phyloP scores from a whole-genome alignment of 352 stramenopile species.

The Phytophthora lateralis region DNA sequence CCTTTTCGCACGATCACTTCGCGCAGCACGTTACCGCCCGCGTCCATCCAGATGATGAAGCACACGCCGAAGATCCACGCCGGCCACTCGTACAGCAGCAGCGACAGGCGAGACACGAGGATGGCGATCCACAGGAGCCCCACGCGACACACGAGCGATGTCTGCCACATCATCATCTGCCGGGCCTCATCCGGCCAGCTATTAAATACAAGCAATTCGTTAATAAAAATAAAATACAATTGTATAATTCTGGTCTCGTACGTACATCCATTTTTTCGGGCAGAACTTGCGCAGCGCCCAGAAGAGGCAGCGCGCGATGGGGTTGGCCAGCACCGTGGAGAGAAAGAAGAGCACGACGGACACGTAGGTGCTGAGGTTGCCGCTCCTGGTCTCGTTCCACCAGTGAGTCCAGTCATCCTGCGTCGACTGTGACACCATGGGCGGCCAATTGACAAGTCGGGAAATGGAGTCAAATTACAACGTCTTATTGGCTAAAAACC shows the following conservation, averaged over 20 bases:
- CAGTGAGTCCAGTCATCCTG: constrained; percentile 57
- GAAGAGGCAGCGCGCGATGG: constrained; percentile 73
- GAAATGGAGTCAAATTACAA: constrained; percentile 23
- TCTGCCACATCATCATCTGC: constrained; percentile 79
- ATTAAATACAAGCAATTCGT: not conserved
- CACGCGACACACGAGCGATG: constrained; percentile 61
- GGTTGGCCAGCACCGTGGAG: constrained; percentile 68
- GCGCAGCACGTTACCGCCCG: constrained; percentile 60
- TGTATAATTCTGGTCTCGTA: not conserved
- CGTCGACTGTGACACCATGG: constrained; percentile 53
- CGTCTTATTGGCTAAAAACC: constrained; percentile 32
- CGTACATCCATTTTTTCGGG: constrained; percentile 63
- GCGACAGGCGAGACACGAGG: constrained; percentile 57
- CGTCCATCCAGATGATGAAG: constrained; percentile 82
- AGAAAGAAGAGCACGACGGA: constrained; percentile 83
- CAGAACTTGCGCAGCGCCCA: constrained; percentile 63
- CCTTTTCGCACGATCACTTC: constrained; percentile 74
- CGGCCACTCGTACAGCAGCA: constrained; percentile 70
- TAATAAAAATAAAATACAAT: no score
- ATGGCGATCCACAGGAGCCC: constrained; percentile 77
- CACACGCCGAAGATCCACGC: constrained; percentile 71
- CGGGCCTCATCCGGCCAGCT: constrained; percentile 73
- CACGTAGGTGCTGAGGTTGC: constrained; percentile 61
- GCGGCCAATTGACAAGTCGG: constrained; percentile 4
- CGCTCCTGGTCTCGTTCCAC: constrained; percentile 59